Base-by-base conservation (phyloP, 768 basidiomycete genomes). In the Stropharia rugosoannulata region DNA sequence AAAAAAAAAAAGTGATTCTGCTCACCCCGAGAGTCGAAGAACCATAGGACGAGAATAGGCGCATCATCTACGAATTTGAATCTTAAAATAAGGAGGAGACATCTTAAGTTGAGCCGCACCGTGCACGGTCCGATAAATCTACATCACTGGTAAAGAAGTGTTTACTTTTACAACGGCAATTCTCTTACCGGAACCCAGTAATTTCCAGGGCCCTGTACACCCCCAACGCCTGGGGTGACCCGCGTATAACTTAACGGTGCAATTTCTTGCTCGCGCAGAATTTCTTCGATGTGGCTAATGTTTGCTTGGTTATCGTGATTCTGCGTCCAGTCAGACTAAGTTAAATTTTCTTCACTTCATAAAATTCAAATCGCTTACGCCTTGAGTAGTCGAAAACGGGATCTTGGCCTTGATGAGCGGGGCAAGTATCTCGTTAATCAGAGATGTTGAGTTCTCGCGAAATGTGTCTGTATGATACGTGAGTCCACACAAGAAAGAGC, bases 181-280 rank as follows among this genome's bases (percentile, higher is more conserved):
- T n/a, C n/a, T 58, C 65, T 51, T 52, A 90, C 82, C 3, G 89
- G 89, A 36, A 91, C 85, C 89, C 89, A 90, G 62, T 89, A 90
- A 58, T 84, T 89, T 29, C 83, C 86, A 1, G 83, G 81, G 7
- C 88, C 87, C 25, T 78, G 80, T 22, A 66, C 63, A 0, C 87
- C 87, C 7, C 88, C 86, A n/a, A 88, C 74, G 9, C 84, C 82
- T 1, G 86, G 85, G 3, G 84, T 78, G 55, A 70, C 59, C 5
- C 86, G 81, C 0, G 87, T 89, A 63, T 89, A 89, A 44, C 83
- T 85, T 40, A 80, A 67, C 5, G 77, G 78, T 1, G 86, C 82
- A 35, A 83, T 77, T 38, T 69, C 63, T 44, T 77, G 77, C 62
- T 90, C 87, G 5, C 84, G 81, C n/a, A 67, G 59, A 44, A 90